A percentile compares a stretch with the other conserved stretches of the same genome.
These are phyloP conservation scores for Camelina hispida DNA, from an alignment of 345 rosid genomes.

Conservation along the genomic window DNA sequence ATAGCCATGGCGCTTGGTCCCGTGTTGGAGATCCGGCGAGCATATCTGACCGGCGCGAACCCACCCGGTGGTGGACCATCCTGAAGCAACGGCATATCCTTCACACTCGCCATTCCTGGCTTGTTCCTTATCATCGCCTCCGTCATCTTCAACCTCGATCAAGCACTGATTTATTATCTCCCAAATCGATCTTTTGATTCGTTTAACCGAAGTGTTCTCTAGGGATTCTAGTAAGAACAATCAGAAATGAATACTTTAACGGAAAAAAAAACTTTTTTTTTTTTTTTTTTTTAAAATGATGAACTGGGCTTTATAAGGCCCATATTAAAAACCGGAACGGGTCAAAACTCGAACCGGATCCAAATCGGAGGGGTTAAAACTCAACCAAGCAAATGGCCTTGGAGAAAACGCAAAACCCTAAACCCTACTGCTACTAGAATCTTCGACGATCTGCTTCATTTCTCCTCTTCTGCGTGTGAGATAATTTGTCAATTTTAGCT, in stretches of 20 bases:
- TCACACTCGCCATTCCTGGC: conserved; percentile 98
- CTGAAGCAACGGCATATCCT: conserved; percentile 95
- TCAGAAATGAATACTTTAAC: background rate
- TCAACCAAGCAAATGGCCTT: conserved; percentile 11
- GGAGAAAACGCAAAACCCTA: conserved; percentile 44
- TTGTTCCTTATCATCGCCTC: conserved; percentile 94
- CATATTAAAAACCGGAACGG: background rate
- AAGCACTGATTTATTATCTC: conserved; percentile 2
- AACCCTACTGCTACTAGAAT: conserved; percentile 41
- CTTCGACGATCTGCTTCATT: conserved; percentile 26
- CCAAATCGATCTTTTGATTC: conserved; percentile 22
- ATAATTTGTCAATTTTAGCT: conserved; percentile 14
- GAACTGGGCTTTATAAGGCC: conserved; percentile 42
- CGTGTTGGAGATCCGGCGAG: conserved; percentile 92
- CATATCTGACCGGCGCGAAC: conserved; percentile 83
- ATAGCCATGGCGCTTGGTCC: conserved; percentile 98
- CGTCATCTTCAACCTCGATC: conserved; percentile 63
- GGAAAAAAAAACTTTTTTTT: background rate
- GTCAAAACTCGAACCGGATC: conserved; percentile 21
- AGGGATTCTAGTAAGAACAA: conserved; percentile 22
- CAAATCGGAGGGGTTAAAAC: conserved; percentile 26
- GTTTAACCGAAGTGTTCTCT: background rate
- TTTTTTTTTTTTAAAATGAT: background rate
- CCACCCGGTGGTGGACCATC: conserved; percentile 99
- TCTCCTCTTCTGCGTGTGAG: background rate